A percentile compares a stretch with the other conserved stretches of the same genome.
Evolutionary conservation across 2,329 filamentous ascomycete species (phyloP).

Genomic region (Penicillium brasilianum): DNA sequence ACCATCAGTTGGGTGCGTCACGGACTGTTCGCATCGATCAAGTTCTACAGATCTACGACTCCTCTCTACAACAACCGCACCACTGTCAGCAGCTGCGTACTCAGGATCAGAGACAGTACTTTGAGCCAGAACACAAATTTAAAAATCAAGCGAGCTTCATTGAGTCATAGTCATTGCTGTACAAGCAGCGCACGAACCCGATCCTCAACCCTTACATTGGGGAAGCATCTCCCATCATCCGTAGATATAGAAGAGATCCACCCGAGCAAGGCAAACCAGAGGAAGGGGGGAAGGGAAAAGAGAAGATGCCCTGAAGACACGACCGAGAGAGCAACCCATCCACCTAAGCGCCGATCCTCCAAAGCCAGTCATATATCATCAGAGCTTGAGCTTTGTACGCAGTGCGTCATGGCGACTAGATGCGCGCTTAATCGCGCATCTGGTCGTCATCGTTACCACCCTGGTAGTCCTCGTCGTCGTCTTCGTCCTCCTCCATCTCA

Average conservation of each 20-base stretch:
- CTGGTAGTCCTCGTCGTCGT: slow-evolving; percentile 43
- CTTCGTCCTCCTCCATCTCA: slow-evolving; percentile 65
- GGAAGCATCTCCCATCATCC: not conserved
- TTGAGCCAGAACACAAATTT: not conserved
- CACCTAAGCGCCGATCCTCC: slow-evolving; percentile 25
- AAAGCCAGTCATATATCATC: slow-evolving; percentile 25
- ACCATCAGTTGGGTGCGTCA: not conserved
- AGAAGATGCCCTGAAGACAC: slow-evolving; percentile 13
- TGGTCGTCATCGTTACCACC: slow-evolving; percentile 41
- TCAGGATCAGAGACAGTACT: not conserved
- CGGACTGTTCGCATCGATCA: not conserved
- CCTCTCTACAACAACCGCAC: not conserved
- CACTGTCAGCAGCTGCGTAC: not conserved
- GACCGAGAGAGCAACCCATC: slow-evolving; percentile 17
- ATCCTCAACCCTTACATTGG: not conserved
- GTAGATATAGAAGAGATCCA: not conserved
- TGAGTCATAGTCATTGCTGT: slow-evolving; percentile 27
- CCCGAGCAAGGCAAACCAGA: not conserved
- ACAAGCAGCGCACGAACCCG: slow-evolving; percentile 10
- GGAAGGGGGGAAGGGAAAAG: not conserved
- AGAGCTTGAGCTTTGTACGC: slow-evolving; percentile 19
- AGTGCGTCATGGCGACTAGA: slow-evolving; percentile 8
- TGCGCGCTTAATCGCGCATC: slow-evolving; percentile 45
- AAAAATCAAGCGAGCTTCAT: slow-evolving; percentile 21
- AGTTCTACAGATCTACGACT: not conserved